phyloP scores from a whole-genome alignment of 2,329 filamentous ascomycete genomes.

The Penicillium oxalicum region DNA sequence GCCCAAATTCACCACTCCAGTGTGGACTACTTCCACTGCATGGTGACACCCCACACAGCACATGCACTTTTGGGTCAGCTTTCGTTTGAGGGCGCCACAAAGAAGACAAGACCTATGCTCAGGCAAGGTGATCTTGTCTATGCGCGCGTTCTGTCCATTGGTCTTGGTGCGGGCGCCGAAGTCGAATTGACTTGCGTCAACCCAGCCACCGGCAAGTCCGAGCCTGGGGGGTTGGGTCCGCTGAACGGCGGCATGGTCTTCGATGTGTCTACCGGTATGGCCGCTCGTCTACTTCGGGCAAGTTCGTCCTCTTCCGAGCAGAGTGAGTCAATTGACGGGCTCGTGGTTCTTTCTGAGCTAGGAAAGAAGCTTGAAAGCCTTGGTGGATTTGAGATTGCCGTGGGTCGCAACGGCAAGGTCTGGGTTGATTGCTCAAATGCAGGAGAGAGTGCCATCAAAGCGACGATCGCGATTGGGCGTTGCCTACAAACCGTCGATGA shows the following conservation, averaged over 20 bases:
- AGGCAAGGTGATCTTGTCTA: constrained; percentile 74
- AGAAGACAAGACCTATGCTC: constrained; percentile 82
- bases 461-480: constrained; percentile 70
- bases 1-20: constrained; percentile 73
- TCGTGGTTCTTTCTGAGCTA: constrained; percentile 73
- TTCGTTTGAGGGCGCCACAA: constrained; percentile 86
- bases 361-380: constrained; percentile 60
- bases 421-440: constrained; percentile 75
- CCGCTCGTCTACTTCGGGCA: constrained; percentile 60
- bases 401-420: constrained; percentile 84
- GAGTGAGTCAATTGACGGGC: constrained; percentile 50
- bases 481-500: constrained; percentile 75
- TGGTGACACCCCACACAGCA: constrained; percentile 59
- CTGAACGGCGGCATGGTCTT: constrained; percentile 83
- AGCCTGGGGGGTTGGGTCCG: constrained; percentile 79
- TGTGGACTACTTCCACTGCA: constrained; percentile 72
- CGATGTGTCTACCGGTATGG: constrained; percentile 70
- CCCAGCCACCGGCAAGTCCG: constrained; percentile 75
- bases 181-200: constrained; percentile 87
- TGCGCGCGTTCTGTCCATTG: constrained; percentile 71
- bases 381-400: constrained; percentile 80
- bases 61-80: constrained; percentile 72
- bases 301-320: constrained; percentile 32
- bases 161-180: constrained; percentile 77
- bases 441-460: constrained; percentile 51